phyloP scores from a whole-genome alignment of 2,329 filamentous ascomycete species.

The Neopestalotiopsis sp. region DNA sequence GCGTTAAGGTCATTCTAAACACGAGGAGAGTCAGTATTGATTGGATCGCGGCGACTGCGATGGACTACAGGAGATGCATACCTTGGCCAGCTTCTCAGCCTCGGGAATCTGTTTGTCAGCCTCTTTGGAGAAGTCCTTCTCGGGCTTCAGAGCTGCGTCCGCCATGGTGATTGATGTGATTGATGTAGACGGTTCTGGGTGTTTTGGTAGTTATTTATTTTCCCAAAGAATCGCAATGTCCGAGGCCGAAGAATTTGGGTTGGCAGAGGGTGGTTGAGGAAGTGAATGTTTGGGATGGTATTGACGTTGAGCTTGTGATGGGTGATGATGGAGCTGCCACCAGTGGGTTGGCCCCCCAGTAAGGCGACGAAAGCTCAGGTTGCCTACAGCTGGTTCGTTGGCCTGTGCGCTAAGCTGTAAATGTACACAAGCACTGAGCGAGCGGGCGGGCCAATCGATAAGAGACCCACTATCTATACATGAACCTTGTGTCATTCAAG shows the following conservation, averaged over 20 bases:
- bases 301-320: slow-evolving; percentile 14
- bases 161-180: slow-evolving; percentile 65
- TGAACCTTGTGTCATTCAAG: too few relatives aligned
- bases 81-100: slow-evolving; percentile 87
- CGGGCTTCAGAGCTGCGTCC: slow-evolving; percentile 83
- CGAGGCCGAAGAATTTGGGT: background rate
- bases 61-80: slow-evolving; percentile 41
- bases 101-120: slow-evolving; percentile 90
- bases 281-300: slow-evolving; percentile 2
- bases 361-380: slow-evolving; percentile 32
- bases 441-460: background rate
- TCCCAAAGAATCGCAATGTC: background rate
- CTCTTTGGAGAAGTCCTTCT: slow-evolving; percentile 99
- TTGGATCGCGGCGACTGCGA: background rate
- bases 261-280: background rate
- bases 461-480: background rate
- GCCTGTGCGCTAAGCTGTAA: slow-evolving; percentile 21
- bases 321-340: slow-evolving; percentile 20
- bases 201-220: background rate
- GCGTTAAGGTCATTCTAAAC: slow-evolving; percentile 75
- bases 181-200: background rate
- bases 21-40: slow-evolving; percentile 36
- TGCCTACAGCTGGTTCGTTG: slow-evolving; percentile 27
- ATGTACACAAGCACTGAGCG: background rate
- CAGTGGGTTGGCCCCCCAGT: slow-evolving; percentile 13